phyloP scores from a whole-genome alignment of 140 eudicot genomes.

The Erigeron philadelphicus region DNA sequence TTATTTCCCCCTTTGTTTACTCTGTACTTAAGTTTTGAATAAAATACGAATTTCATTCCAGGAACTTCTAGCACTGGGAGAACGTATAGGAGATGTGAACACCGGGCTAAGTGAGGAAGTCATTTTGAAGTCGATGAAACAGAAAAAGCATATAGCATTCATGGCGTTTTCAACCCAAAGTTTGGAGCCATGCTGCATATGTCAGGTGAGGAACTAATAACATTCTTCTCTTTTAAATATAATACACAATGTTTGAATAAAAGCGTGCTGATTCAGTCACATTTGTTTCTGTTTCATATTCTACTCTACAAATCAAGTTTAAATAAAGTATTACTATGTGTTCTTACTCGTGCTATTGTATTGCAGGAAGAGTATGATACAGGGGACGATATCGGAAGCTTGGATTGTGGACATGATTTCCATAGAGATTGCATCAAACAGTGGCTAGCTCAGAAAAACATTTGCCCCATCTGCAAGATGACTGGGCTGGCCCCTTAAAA shows the following conservation, averaged over 20 bases:
- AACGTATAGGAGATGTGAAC: slow-evolving; percentile 67
- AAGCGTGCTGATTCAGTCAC: neutral
- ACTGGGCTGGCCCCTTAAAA: slow-evolving; percentile 49
- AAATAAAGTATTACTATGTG: neutral
- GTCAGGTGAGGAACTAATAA: slow-evolving; percentile 38
- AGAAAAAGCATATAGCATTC: slow-evolving; percentile 37
- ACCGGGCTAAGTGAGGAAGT: slow-evolving; percentile 71
- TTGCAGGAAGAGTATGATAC: slow-evolving; percentile 61
- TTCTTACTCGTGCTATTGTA: slow-evolving; percentile 2
- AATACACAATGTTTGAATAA: too few species aligned
- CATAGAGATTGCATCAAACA: slow-evolving; percentile 73
- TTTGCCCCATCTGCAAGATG: slow-evolving; percentile 89
- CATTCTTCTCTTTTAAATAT: too few species aligned
- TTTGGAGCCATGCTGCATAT: slow-evolving; percentile 81
- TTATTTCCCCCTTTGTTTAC: neutral
- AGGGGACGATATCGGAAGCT: slow-evolving; percentile 62
- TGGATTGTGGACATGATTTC: slow-evolving; percentile 87
- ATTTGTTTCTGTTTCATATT: neutral
- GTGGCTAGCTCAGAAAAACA: slow-evolving; percentile 69
- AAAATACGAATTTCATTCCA: slow-evolving; percentile 22
- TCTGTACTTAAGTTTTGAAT: slow-evolving; percentile 2
- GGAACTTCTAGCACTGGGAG: slow-evolving; percentile 85
- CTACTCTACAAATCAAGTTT: neutral
- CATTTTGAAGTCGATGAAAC: slow-evolving; percentile 49
- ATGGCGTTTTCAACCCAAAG: slow-evolving; percentile 25